phyloP scores from a whole-genome alignment of 257 asterid species.

The Gentiana straminea region DNA sequence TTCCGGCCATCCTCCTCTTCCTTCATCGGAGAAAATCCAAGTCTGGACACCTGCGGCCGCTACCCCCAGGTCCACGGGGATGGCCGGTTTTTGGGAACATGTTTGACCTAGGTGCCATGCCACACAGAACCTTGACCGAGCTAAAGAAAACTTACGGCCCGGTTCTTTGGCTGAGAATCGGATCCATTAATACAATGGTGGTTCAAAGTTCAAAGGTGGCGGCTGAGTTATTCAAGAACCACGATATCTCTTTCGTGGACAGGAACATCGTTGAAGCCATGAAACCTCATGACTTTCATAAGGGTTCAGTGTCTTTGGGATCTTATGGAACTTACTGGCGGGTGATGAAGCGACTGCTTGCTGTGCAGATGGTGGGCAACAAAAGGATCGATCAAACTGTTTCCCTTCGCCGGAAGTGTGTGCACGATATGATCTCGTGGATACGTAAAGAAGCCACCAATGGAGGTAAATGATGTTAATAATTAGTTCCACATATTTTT shows the following conservation, averaged over 20 bases:
- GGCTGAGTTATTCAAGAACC: conserved; percentile 40
- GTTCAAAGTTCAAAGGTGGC: conserved; percentile 31
- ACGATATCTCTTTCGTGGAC: conserved; percentile 1
- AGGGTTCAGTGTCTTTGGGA: conserved; percentile 19
- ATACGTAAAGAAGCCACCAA: conserved; percentile 13
- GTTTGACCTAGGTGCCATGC: conserved; percentile 48
- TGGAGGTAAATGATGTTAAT: not conserved
- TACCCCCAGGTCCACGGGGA: conserved; percentile 57
- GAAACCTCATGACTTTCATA: not conserved
- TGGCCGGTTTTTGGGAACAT: conserved; percentile 58
- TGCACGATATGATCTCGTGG: conserved; percentile 37
- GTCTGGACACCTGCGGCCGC: conserved; percentile 4
- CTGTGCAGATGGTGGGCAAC: conserved; percentile 34
- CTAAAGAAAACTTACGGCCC: conserved; percentile 29
- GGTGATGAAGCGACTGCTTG: conserved; percentile 38
- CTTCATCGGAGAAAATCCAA: not conserved
- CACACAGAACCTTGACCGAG: conserved; percentile 31
- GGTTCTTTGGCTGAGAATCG: conserved; percentile 37
- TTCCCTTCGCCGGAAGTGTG: conserved; percentile 29
- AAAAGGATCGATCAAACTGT: conserved; percentile 30
- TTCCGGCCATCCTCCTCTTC: conserved; percentile 10
- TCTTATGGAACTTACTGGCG: conserved; percentile 67
- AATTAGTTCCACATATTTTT: too few species aligned
- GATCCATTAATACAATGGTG: conserved; percentile 40
- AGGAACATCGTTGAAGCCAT: not conserved